phyloP scores from a whole-genome alignment of 805 yeast genomes.

The Saccharomyces cerevisiae region DNA sequence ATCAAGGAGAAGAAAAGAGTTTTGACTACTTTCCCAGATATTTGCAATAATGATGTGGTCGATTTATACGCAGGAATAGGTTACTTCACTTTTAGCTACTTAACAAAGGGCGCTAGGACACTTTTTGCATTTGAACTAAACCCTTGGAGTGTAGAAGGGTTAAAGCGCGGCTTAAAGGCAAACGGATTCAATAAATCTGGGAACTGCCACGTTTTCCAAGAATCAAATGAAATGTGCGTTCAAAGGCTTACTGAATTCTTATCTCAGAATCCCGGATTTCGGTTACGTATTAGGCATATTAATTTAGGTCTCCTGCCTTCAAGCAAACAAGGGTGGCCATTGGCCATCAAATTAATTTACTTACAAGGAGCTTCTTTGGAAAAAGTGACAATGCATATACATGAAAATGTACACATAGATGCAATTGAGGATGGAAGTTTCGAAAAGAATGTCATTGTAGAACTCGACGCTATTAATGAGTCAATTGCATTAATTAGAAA shows the following conservation, averaged over 20 bases:
- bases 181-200: conserved; percentile 33
- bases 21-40: conserved; percentile 34
- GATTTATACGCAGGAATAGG: conserved; percentile 85
- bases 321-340: conserved; percentile 54
- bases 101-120: conserved; percentile 42
- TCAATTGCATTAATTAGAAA: neutral
- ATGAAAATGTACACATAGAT: conserved; percentile 55
- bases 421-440: conserved; percentile 30
- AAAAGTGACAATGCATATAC: conserved; percentile 48
- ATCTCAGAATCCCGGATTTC: conserved; percentile 16
- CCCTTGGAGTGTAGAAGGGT: conserved; percentile 75
- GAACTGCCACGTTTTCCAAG: conserved; percentile 43
- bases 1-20: conserved; percentile 71
- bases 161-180: conserved; percentile 43
- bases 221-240: conserved; percentile 48
- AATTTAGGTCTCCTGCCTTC: conserved; percentile 76
- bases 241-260: conserved; percentile 32
- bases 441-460: neutral
- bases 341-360: conserved; percentile 28
- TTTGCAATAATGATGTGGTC: conserved; percentile 40
- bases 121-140: conserved; percentile 77
- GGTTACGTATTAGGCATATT: conserved; percentile 41
- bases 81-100: conserved; percentile 66
- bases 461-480: neutral
- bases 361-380: conserved; percentile 7